Evolutionary conservation across 768 basidiomycete species (phyloP), one percentile per base, ranked within the genome.

Genomic region (Cystofilobasidium bisporidii): DNA sequence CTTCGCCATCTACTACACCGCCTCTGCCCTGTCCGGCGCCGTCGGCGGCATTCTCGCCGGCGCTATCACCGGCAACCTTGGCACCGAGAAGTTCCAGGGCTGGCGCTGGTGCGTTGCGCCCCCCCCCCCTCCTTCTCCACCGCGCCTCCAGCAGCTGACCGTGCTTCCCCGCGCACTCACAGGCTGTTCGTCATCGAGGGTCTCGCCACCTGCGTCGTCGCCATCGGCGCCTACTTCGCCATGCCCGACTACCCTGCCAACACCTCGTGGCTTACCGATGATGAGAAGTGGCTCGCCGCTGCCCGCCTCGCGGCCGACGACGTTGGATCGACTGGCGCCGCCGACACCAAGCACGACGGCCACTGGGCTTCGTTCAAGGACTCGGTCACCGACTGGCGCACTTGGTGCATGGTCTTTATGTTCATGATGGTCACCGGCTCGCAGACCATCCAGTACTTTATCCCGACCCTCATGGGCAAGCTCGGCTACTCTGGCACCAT

Each of bases 181-280:
- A 72, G 73, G 74, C 65, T 75, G 14, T 76, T 76, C 71, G 72
- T 76, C 70, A 76, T 77, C 58, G 77, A 76, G 65, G 76, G 76
- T 50, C 30, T 71, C 20, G 70, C 62, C 5, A 77, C 76, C 15
- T 72, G 73, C 41, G 64, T 70, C 50, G 69, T 76, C 59, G 67
- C 74, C 41, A 14, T 64, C 38, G 71, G 59, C 14, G 75, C 75
- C 17, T 69, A 70, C 63, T 74, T 76, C 65, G 50, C 76, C 36
- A 69, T 77, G 10, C 75, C 75, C 45, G 74, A 77, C 69, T 77
- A 72, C 67, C 76, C 76, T 33, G 69, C 70, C n/a, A 74, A 72
- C 14, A 75, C 75, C 41, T 71, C 70, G 33, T 76, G 72, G 71
- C 71, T 77, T 32, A 71, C 63, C 40, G 59, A 60, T 26, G 59